Percentiles rank a stretch among this genome's conserved stretches.
These are phyloP conservation scores for Yamagishiella unicocca DNA, from an alignment of 139 green algal species.

Conservation along the genomic window DNA sequence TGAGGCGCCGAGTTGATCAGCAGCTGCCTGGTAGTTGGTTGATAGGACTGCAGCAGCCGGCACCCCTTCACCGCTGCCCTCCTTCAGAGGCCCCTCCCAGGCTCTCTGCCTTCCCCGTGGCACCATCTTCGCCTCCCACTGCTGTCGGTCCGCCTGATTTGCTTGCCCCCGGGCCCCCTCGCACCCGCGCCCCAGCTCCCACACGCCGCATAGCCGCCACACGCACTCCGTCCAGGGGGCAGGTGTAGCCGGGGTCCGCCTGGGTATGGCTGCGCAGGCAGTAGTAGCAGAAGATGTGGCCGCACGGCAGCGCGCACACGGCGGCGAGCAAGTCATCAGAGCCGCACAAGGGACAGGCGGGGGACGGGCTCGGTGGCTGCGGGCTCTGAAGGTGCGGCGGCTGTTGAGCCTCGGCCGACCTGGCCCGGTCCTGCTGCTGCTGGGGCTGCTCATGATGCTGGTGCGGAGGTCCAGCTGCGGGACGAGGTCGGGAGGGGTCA, in stretches of 20 bases:
- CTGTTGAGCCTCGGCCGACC: background rate
- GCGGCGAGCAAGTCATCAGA: constrained; percentile 64
- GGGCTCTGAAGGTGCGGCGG: background rate
- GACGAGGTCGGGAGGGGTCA: too few relatives aligned
- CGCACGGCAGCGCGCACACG: constrained; percentile 83
- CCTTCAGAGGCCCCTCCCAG: too few relatives aligned
- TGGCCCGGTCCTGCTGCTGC: background rate
- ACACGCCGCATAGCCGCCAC: constrained; percentile 48
- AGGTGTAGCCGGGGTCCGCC: constrained; percentile 60
- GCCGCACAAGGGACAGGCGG: constrained; percentile 70
- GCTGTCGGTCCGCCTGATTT: background rate
- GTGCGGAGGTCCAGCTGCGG: background rate
- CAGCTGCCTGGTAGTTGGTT: too few relatives aligned
- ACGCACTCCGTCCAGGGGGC: constrained; percentile 55
- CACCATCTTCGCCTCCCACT: too few relatives aligned
- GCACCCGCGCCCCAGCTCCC: background rate
- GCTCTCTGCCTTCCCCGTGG: too few relatives aligned
- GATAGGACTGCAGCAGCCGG: too few relatives aligned
- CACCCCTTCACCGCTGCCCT: too few relatives aligned
- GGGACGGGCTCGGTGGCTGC: background rate
- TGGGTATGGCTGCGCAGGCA: constrained; percentile 75
- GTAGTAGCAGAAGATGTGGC: constrained; percentile 93
- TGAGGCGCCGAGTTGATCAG: too few relatives aligned
- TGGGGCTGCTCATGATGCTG: background rate
- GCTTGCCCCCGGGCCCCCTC: background rate